Percentiles rank a stretch among this genome's conserved stretches.
phyloP scores from a whole-genome alignment of 129 eudicot genomes.

The Flaveria robusta region DNA sequence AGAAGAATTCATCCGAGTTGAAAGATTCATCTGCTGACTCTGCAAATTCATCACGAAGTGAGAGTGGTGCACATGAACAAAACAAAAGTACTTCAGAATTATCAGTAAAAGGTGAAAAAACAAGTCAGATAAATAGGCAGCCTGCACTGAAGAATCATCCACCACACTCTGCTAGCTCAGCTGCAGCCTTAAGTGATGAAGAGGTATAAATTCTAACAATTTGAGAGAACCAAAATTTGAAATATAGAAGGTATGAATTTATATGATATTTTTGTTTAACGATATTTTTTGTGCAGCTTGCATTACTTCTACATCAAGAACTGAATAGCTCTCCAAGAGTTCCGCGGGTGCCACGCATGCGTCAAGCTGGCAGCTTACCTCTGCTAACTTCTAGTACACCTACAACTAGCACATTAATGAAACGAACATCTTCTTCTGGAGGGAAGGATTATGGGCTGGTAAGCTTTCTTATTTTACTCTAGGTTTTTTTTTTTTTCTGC shows the following conservation, averaged over 20 bases:
- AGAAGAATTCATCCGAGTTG: conserved; percentile 46
- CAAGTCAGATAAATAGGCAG: conserved; percentile 44
- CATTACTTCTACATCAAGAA: conserved; percentile 90
- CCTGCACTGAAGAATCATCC: conserved; percentile 49
- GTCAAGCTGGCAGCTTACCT: conserved; percentile 91
- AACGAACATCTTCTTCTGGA: conserved; percentile 61
- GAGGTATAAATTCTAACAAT: conserved; percentile 51
- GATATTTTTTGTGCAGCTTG: conserved; percentile 61
- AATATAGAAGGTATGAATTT: background rate
- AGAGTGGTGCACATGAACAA: conserved; percentile 45
- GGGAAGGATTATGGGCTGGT: conserved; percentile 70
- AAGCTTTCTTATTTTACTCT: background rate
- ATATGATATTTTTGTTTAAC: conserved; percentile 11
- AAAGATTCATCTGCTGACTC: conserved; percentile 49
- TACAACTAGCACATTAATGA: conserved; percentile 56
- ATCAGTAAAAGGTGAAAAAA: conserved; percentile 53
- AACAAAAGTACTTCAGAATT: conserved; percentile 48
- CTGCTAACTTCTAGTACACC: conserved; percentile 66
- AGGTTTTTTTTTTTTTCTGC: background rate
- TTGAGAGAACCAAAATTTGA: background rate
- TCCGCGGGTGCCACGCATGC: conserved; percentile 95
- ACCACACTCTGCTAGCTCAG: conserved; percentile 49
- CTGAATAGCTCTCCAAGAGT: conserved; percentile 95
- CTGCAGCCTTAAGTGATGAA: conserved; percentile 88
- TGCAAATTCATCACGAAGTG: conserved; percentile 42